Percentiles rank a stretch among this genome's conserved stretches.
phyloP scores from a whole-genome alignment of 1,139 yeast species.

The Yamadazyma dushanensis region DNA sequence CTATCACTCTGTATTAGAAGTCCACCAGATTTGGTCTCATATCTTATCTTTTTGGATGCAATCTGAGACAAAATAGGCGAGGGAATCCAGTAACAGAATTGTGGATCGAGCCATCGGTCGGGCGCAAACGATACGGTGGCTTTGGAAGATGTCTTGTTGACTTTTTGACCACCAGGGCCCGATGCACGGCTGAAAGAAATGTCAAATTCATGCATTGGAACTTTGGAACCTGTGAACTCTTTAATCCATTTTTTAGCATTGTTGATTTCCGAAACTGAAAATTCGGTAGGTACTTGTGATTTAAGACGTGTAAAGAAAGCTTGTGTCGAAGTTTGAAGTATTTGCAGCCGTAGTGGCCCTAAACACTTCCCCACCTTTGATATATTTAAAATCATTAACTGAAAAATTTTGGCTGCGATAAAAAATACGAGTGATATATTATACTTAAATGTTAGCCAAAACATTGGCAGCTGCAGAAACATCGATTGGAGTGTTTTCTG shows the following conservation, averaged over 20 bases:
- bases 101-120: conserved; percentile 48
- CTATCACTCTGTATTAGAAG: conserved; percentile 63
- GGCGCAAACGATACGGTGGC: conserved; percentile 62
- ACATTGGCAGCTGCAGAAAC: conserved; percentile 45
- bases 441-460: conserved; percentile 14
- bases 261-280: conserved; percentile 23
- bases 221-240: conserved; percentile 25
- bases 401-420: conserved; percentile 3
- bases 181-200: conserved; percentile 70
- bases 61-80: conserved; percentile 47
- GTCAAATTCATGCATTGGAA: conserved; percentile 54
- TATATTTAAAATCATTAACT: not conserved
- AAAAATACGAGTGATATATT: not conserved
- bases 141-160: conserved; percentile 79
- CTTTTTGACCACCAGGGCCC: conserved; percentile 97
- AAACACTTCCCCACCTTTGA: no score
- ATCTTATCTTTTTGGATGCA: conserved; percentile 42
- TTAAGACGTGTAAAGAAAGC: no score
- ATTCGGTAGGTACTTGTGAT: no score
- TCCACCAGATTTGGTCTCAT: conserved; percentile 58
- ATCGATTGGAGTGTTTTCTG: conserved; percentile 73
- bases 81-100: conserved; percentile 63
- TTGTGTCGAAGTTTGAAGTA: no score
- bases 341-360: no score
- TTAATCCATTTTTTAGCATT: conserved; percentile 22